Evolutionary conservation across 805 yeast species (phyloP), one percentile per base, ranked within the genome.

Genomic region (Yamadazyma laniorum): DNA sequence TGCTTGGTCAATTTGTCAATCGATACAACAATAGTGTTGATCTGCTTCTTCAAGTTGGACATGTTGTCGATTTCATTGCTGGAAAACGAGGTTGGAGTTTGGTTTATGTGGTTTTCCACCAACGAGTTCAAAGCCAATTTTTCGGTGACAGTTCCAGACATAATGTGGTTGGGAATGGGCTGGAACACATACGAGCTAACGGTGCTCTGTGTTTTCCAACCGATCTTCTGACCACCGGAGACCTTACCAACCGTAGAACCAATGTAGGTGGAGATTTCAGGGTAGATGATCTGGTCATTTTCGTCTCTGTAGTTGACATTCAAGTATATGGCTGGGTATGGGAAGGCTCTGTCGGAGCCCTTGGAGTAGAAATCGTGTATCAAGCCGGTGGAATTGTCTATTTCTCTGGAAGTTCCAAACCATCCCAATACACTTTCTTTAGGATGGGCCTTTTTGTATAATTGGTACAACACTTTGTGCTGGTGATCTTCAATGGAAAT

Each of bases 361-460:
- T 81, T 80, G 27, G 80, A 69, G 65, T 82, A 87, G 55, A 85
- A 82, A 53, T 82, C 91, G 58, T 87, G 95, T 53, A 87, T 80
- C 48, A 85, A 72, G 7, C 86, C 86, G 11, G 89, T 78, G 58
- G 82, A 76, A 39, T 78, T 72, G 63, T 85, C 90, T 46, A 86
- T 74, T 48, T 68, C 70, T 33, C 70, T 65, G 13, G 83, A 68
- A 29, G 76, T 68, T 35, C 82, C 80, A 59, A 85, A 88, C 96
- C 96, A 88, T 39, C 96, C 96, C 33, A 88, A 72, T 39, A 88
- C 82, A 35, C 74, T 72, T 48, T 81, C 84, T 56, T 83, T 84
- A 40, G 93, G 91, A 62, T 82, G 82, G 23, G 91, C 80, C 56
- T 78, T 79, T 66, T 81, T 83, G 64, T 84, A 78, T 54, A 88